These are phyloP conservation scores for Thalassiosira profunda DNA, from an alignment of 108 stramenopile species.

Conservation along the genomic window DNA sequence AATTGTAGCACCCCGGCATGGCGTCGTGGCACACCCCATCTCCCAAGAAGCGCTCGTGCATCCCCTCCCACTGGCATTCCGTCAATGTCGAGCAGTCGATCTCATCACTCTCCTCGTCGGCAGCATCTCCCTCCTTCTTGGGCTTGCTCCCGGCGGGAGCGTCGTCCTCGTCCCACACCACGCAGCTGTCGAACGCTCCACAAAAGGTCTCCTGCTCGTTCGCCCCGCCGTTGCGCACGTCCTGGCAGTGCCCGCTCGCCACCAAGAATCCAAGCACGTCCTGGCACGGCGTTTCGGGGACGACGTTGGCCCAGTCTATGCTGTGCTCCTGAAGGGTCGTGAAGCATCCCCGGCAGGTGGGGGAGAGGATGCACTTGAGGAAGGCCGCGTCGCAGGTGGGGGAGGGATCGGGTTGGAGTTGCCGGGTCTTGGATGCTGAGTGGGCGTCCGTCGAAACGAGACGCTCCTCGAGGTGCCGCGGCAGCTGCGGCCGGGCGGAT, in stretches of 20 bases:
- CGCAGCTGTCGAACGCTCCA: slow-evolving; percentile 77
- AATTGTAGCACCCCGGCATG: slow-evolving; percentile 91
- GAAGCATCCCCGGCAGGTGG: slow-evolving; percentile 77
- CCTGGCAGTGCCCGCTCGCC: slow-evolving; percentile 51
- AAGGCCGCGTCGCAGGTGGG: slow-evolving; percentile 73
- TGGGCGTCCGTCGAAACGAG: neutral
- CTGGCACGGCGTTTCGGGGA: slow-evolving; percentile 69
- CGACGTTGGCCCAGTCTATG: slow-evolving; percentile 86
- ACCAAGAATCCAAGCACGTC: slow-evolving; percentile 60
- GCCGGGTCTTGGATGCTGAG: neutral
- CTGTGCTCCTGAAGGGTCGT: slow-evolving; percentile 49
- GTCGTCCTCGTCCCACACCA: slow-evolving; percentile 60
- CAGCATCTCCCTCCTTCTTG: neutral
- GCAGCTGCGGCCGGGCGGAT: no score
- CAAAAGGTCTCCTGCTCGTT: slow-evolving; percentile 62
- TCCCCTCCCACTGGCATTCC: slow-evolving; percentile 83
- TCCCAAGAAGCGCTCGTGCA: slow-evolving; percentile 75
- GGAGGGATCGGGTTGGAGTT: neutral
- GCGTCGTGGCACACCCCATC: slow-evolving; percentile 90
- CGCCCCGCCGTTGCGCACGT: slow-evolving; percentile 35
- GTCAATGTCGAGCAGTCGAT: slow-evolving; percentile 77
- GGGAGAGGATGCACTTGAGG: slow-evolving; percentile 61
- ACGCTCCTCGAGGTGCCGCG: neutral
- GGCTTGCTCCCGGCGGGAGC: no score
- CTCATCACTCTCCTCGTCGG: slow-evolving; percentile 37